A percentile compares a stretch with the other conserved stretches of the same genome.
phyloP scores from a whole-genome alignment of 129 eudicot genomes.

The Lactuca sativa region DNA sequence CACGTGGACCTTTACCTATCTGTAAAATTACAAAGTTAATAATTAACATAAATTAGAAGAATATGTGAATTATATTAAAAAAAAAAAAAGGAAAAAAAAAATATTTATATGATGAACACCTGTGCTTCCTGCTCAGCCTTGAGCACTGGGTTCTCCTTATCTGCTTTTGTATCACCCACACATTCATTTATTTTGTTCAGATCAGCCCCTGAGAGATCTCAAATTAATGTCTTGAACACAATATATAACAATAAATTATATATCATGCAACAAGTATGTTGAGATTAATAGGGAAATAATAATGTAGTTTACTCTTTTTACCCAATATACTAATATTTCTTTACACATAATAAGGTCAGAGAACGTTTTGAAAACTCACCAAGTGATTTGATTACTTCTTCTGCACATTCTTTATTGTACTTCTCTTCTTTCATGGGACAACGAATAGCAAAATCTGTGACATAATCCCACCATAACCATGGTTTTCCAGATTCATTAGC shows the following conservation, averaged over 20 bases:
- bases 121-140: constrained; percentile 81
- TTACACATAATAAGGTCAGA: background rate
- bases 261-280: no score
- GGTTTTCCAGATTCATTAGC: constrained; percentile 89
- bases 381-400: constrained; percentile 74
- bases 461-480: constrained; percentile 99
- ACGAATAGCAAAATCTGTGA: constrained; percentile 83
- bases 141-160: constrained; percentile 67
- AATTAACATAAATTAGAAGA: background rate
- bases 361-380: constrained; percentile 44
- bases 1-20: constrained; percentile 88
- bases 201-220: constrained; percentile 56
- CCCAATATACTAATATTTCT: no score
- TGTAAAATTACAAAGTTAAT: constrained; percentile 31
- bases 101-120: constrained; percentile 39
- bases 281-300: no score
- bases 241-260: no score
- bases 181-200: constrained; percentile 66
- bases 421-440: constrained; percentile 86
- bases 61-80: constrained; percentile 1
- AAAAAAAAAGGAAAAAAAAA: background rate
- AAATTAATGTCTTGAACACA: background rate
- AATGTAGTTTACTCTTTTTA: background rate
- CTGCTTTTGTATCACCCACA: constrained; percentile 72
- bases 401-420: constrained; percentile 77